Percentiles rank a stretch among this genome's conserved stretches.
These are phyloP conservation scores for Candida montana DNA, from an alignment of 805 yeast species.

Conservation along the genomic window DNA sequence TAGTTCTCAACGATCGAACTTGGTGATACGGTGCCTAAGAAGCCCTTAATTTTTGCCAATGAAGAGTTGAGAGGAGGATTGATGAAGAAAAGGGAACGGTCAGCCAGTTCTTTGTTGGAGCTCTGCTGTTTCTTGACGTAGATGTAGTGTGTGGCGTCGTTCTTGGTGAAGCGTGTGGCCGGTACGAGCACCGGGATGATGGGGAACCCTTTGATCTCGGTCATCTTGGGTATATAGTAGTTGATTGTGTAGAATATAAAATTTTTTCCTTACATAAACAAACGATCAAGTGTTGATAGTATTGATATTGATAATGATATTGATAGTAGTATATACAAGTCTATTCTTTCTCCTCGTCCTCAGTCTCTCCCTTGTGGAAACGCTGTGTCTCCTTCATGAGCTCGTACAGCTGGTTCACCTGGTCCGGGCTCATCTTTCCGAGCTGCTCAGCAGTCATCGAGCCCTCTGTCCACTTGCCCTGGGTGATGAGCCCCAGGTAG, in stretches of 20 bases:
- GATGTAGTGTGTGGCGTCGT: constrained; percentile 46
- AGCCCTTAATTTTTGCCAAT: constrained; percentile 45
- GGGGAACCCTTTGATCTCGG: constrained; percentile 54
- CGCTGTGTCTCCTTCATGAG: constrained; percentile 63
- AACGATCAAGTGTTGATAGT: no score
- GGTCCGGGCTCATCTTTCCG: constrained; percentile 86
- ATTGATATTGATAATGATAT: no score
- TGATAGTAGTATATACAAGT: no score
- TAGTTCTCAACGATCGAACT: constrained; percentile 58
- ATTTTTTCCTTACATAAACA: no score
- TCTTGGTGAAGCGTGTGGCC: constrained; percentile 16
- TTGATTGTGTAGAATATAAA: no score
- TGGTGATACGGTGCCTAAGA: constrained; percentile 54
- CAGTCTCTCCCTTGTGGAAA: constrained; percentile 13
- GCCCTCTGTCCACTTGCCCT: constrained; percentile 60
- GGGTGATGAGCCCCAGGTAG: constrained; percentile 54
- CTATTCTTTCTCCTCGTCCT: constrained; percentile 1
- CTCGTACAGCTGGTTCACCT: constrained; percentile 73
- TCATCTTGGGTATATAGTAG: no score
- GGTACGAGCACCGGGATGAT: constrained; percentile 45
- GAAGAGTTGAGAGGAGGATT: constrained; percentile 68
- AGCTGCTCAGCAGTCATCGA: constrained; percentile 58
- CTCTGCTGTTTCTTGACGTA: constrained; percentile 61
- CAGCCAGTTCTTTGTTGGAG: constrained; percentile 36
- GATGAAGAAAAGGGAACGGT: constrained; percentile 64